Evolutionary conservation across 2,329 filamentous ascomycete genomes (phyloP), one percentile per base, ranked within the genome.

Genomic region (Cryoendolithus antarcticus): DNA sequence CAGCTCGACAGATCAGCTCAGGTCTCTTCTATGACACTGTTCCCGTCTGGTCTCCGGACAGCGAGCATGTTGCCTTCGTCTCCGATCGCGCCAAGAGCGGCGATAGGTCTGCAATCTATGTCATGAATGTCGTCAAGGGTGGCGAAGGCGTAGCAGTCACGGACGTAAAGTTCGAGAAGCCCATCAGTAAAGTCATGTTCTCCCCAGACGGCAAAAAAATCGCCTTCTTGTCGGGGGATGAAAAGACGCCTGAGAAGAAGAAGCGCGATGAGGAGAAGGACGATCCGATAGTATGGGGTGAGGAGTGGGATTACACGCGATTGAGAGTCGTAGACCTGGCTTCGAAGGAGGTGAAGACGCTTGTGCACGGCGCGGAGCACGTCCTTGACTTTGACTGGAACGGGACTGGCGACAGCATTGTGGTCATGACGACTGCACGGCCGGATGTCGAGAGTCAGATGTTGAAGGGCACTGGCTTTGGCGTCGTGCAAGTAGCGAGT

Each of bases 231-330:
- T 53, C 52, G 11, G 48, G 59, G 7, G 57, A 60, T 31, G 50
- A 56, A 39, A 61, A 61, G 29, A 46, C 49, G 2, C 44, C 50
- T 2, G 57, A 58, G 15, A 44, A 53, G 38, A 56, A 54, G 29
- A 48, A 45, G 5, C 53, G 49, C 2, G 55, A 63, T 8, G 50
- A 58, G 7, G 51, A 51, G 0, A 55, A 56, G 6, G 50, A 57
- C 24, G 62, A 61, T 40, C 51, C 49, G 2, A 46, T 54, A 6
- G 56, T 65, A 9, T 65, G 57, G 55, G 61, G 57, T 19, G 44
- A 59, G 30, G 48, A 56, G 9, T 63, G 57, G 62, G 44, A 55
- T 3, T 56, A 49, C 39, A 48, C 47, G 9, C 52, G 52, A 6
- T 45, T 65, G 8, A 48, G 56, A 1, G 44, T 58, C 2, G 32